Evolutionary conservation across 1,284 basidiomycete species (phyloP).

Genomic region (Neolentinus lepideus): DNA sequence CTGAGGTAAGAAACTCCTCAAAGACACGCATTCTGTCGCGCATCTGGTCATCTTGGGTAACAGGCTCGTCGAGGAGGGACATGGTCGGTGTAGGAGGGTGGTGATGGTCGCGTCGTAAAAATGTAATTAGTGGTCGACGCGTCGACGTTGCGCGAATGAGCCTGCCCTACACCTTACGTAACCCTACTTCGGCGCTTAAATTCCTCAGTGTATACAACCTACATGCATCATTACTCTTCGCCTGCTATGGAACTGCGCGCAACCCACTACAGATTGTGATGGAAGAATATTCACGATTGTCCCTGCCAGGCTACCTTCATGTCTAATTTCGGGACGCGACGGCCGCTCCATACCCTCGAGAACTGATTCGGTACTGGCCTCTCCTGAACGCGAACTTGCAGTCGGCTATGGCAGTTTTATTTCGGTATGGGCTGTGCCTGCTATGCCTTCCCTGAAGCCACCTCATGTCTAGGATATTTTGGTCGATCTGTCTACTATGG

Average conservation of each 20-base stretch:
- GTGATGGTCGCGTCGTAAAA: not conserved
- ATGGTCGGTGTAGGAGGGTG: slow-evolving; percentile 25
- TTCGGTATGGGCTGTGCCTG: too few relatives aligned
- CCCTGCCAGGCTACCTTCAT: not conserved
- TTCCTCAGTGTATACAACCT: not conserved
- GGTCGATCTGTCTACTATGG: too few relatives aligned
- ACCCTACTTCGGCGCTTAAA: not conserved
- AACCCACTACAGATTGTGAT: too few relatives aligned
- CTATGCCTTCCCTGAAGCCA: too few relatives aligned
- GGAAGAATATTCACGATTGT: not conserved
- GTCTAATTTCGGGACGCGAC: not conserved
- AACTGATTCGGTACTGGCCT: too few relatives aligned
- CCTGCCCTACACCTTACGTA: slow-evolving; percentile 20
- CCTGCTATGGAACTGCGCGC: too few relatives aligned
- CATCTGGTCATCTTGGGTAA: slow-evolving; percentile 65
- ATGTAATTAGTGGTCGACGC: slow-evolving; percentile 8
- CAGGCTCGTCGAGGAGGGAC: slow-evolving; percentile 53
- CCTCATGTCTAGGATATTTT: too few relatives aligned
- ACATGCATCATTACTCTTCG: too few relatives aligned
- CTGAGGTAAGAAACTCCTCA: slow-evolving; percentile 82
- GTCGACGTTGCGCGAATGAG: slow-evolving; percentile 15
- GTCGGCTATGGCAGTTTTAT: too few relatives aligned
- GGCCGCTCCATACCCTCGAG: not conserved
- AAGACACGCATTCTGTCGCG: slow-evolving; percentile 75
- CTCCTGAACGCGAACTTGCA: too few relatives aligned